These are phyloP conservation scores for Striga hermonthica DNA, from an alignment of 305 asterid genomes.

Conservation along the genomic window DNA sequence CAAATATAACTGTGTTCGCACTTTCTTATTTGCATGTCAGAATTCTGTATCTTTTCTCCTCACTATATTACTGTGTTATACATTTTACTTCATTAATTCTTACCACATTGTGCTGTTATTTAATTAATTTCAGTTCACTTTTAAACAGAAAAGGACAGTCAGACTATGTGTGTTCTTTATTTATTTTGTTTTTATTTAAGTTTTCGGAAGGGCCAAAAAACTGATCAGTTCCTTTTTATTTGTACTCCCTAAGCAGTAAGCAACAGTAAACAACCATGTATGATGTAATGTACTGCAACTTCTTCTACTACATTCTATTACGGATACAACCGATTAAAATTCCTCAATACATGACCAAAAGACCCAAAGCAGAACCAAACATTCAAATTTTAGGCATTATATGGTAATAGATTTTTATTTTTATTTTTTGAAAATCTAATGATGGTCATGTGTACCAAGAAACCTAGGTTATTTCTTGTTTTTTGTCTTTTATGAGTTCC, in stretches of 20 bases:
- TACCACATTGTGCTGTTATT: constrained; percentile 3
- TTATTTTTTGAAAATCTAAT: no score
- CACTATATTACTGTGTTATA: constrained; percentile 13
- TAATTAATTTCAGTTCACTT: not conserved
- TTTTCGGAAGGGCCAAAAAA: no score
- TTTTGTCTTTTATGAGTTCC: no score
- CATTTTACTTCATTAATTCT: constrained; percentile 21
- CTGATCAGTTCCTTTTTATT: no score
- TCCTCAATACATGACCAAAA: not conserved
- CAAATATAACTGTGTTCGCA: not conserved
- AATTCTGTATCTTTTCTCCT: not conserved
- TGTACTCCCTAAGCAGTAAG: no score
- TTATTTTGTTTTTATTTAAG: no score
- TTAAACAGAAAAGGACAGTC: no score
- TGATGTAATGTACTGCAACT: not conserved
- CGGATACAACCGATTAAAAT: not conserved
- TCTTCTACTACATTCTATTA: not conserved
- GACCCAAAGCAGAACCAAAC: not conserved
- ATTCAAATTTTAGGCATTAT: no score
- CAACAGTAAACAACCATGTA: not conserved
- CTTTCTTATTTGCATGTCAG: constrained; percentile 10
- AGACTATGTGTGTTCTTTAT: no score
- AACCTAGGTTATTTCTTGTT: no score
- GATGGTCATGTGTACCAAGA: no score
- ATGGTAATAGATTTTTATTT: no score